Base-by-base conservation (phyloP, 108 stramenopile genomes). In the Cyclotella kingstonii region DNA sequence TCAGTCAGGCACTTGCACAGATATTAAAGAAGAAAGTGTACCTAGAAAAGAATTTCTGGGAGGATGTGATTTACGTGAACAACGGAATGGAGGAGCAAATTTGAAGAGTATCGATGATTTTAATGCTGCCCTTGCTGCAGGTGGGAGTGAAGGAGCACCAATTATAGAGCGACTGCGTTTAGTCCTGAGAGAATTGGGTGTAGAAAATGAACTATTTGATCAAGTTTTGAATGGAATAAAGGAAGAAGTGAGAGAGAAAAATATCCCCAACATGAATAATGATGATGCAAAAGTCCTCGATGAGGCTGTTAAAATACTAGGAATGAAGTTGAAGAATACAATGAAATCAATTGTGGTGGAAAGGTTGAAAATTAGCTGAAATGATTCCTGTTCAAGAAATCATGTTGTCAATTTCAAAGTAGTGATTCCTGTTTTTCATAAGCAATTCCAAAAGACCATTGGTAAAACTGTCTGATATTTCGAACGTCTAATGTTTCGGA, bases 41-140 rank as follows among this genome's bases (percentile, higher is more conserved):
- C 60, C 73, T 50, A 51, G 52, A 36, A 86, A 89, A 38, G 72
- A 80, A 50, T 93, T 93, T 68, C 47, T 93, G 64, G 92, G 92
- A 12, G 92, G 92, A 10, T 87, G 78, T 22, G 89, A 94, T 77
- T 51, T 94, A 12, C 77, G 92, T 28, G 89, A 84, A 54, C 54
- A 84, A 42, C 33, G 60, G 14, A 54, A 44, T 6, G 76, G 51
- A 12, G 76, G 68, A 17, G 63, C 73, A 4, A 71, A 83, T 49
- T 52, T 94, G 23, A 84, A 84, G 50, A 82, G 77, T 31, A 90
- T 94, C 61, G 92, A 94, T 48, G 92, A 94, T 63, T 94, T 89
- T 59, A 94, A 94, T 66, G 79, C 77, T 33, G 75, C 79, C 10
- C 72, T 79, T 25, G 78, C 71, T n/a, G 84, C 82, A 0, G 87